A percentile compares a stretch with the other conserved stretches of the same genome.
These are phyloP conservation scores for Podila epigama DNA, from an alignment of 192 early-diverging fungal species.

Conservation along the genomic window DNA sequence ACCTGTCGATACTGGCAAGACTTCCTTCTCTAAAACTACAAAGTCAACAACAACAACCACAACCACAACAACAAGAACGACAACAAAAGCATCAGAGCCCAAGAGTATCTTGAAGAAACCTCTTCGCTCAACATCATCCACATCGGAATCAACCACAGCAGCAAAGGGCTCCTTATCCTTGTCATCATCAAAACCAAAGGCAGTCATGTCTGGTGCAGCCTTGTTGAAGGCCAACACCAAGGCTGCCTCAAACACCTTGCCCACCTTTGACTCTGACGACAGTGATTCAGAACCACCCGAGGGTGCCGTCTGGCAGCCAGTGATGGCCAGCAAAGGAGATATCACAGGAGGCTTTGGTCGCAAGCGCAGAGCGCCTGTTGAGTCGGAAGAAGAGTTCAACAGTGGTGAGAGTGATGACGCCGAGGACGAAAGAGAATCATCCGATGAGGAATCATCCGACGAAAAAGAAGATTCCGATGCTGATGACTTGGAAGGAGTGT, in stretches of 20 bases:
- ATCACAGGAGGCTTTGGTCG: constrained; percentile 40
- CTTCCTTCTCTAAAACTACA: not conserved
- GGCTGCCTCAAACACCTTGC: constrained; percentile 12
- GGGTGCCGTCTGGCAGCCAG: constrained; percentile 14
- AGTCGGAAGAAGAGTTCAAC: constrained; percentile 27
- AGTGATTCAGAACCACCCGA: constrained; percentile 17
- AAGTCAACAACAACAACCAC: not conserved
- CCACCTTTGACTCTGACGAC: constrained; percentile 23
- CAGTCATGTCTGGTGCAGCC: constrained; percentile 25
- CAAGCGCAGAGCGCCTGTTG: constrained; percentile 12
- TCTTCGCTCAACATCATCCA: constrained; percentile 9
- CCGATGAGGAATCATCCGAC: no score
- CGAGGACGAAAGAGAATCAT: constrained; percentile 54
- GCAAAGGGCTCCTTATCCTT: not conserved
- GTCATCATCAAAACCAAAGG: constrained; percentile 41
- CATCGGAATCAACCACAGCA: not conserved
- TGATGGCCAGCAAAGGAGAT: constrained; percentile 38
- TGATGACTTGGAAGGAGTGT: constrained; percentile 50
- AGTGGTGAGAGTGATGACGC: constrained; percentile 41
- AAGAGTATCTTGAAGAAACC: constrained; percentile 44
- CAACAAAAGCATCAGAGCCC: constrained; percentile 10
- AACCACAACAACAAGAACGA: not conserved
- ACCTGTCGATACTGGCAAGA: constrained; percentile 27
- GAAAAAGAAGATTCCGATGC: constrained; percentile 43
- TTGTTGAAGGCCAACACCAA: constrained; percentile 42